Conservation (phyloP, 257 asterid genomes). For the Plantago major region DNA sequence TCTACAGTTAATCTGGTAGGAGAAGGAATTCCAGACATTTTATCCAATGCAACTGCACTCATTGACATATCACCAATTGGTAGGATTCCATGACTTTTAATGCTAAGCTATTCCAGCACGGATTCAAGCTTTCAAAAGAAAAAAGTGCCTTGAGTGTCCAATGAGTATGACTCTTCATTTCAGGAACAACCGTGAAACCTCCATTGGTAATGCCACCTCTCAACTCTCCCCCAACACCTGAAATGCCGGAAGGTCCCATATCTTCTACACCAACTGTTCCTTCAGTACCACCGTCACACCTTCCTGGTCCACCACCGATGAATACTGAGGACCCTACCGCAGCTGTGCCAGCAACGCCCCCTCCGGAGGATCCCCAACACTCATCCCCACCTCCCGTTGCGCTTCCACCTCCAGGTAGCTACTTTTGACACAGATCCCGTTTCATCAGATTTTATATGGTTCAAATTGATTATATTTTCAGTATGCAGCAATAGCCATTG, state of each 20-base stretch:
- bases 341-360: slow-evolving; percentile 41
- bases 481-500: slow-evolving; percentile 39
- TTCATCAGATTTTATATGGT: slow-evolving; percentile 18
- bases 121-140: too few species aligned
- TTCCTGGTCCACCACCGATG: slow-evolving; percentile 35
- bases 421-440: slow-evolving; percentile 16
- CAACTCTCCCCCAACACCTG: slow-evolving; percentile 33
- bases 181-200: slow-evolving; percentile 39
- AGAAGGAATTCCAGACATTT: slow-evolving; percentile 30
- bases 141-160: slow-evolving; percentile 2
- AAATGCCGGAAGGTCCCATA: slow-evolving; percentile 24
- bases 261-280: slow-evolving; percentile 36
- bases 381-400: slow-evolving; percentile 31
- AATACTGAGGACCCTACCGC: slow-evolving; percentile 21
- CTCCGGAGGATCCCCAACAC: slow-evolving; percentile 23
- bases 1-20: slow-evolving; percentile 33
- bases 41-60: slow-evolving; percentile 22
- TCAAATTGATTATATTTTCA: slow-evolving; percentile 30
- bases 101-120: too few species aligned
- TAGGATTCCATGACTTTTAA: slow-evolving; percentile 16
- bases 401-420: slow-evolving; percentile 58
- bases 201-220: slow-evolving; percentile 38
- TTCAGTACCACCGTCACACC: slow-evolving; percentile 33
- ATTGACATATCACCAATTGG: slow-evolving; percentile 37
- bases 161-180: slow-evolving; percentile 22